These are phyloP conservation scores for Fagopyrum esculentum DNA, from an alignment of 148 eudicot genomes.

Conservation along the genomic window DNA sequence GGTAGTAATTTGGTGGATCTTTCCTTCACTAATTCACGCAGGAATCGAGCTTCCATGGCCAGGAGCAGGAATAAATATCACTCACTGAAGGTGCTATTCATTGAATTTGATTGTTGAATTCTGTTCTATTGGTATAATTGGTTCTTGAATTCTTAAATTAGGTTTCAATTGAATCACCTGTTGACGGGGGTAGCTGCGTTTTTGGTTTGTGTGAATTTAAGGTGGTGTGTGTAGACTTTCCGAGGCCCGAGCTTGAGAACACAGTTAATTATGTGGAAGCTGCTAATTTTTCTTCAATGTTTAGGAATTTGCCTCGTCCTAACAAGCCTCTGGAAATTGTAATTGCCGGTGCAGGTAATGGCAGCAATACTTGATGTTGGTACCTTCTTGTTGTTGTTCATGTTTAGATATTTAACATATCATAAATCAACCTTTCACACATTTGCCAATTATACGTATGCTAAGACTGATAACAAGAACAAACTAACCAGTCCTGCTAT, in stretches of 20 bases:
- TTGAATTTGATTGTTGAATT: background rate
- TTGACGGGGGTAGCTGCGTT: background rate
- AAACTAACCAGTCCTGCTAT: too few relatives aligned
- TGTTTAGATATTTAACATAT: too few relatives aligned
- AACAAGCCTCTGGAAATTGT: constrained; percentile 68
- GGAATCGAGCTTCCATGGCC: background rate
- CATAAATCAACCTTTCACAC: too few relatives aligned
- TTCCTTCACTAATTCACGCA: background rate
- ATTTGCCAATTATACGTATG: too few relatives aligned
- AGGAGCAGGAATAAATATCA: background rate
- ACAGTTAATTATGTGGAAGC: constrained; percentile 79
- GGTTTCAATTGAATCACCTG: background rate
- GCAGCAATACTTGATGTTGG: background rate
- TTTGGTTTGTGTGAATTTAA: constrained; percentile 17
- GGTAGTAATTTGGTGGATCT: background rate
- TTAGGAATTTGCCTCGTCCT: constrained; percentile 64
- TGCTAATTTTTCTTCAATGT: constrained; percentile 71
- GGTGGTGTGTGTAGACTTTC: constrained; percentile 92
- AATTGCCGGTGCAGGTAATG: constrained; percentile 89
- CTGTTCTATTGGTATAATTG: background rate
- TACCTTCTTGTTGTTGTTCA: background rate
- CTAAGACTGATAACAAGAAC: too few relatives aligned
- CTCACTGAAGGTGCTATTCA: background rate
- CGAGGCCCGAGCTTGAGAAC: constrained; percentile 93
- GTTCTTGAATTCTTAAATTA: background rate